Evolutionary conservation across 2,329 filamentous ascomycete genomes (phyloP), one percentile per base, ranked within the genome.

Genomic region (Sarocladiaceae sp.): DNA sequence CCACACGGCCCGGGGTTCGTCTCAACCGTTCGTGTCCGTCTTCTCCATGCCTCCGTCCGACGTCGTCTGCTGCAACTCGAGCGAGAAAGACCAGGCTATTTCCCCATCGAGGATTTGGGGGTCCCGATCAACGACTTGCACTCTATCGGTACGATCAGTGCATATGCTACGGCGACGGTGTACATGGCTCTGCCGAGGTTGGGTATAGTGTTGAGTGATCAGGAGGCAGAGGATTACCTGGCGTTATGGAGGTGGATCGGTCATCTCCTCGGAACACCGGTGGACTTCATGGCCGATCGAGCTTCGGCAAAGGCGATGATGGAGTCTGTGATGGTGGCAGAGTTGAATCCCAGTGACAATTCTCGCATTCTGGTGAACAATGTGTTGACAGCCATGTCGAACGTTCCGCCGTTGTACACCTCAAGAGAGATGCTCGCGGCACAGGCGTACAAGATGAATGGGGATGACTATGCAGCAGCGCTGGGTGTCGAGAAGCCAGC

Each of bases 211-310:
- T 69, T 88, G 23, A 75, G 77, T 0, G 53, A 74, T 25, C 78
- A 79, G 53, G 87, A 93, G 62, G 82, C 80, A 2, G 62, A 63
- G 2, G 87, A 91, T 60, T 92, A 89, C 62, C 73, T 89, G 40
- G 86, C 87, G 0, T 71, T 93, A 1, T 93, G 88, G 87, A 78
- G 88, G 2, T 87, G 88, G 56, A 80, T 92, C 12, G 87, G 80
- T 0, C 77, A 89, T 60, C 73, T 91, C 26, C 77, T 90, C 60
- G 88, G 88, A 12, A 82, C 82, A 6, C 88, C 87, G 0, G 80
- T 79, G 1, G 76, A 76, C 22, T 77, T 75, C 57, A 83, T 90
- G 61, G 72, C 74, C 1, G 80, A 75, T 1, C 74, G 80, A 0
- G 68, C 69, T 5, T 72, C 74, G 29, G 83, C 84, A 2, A 82